Conservation (phyloP, 768 basidiomycete genomes). For the Calocybe indica region DNA sequence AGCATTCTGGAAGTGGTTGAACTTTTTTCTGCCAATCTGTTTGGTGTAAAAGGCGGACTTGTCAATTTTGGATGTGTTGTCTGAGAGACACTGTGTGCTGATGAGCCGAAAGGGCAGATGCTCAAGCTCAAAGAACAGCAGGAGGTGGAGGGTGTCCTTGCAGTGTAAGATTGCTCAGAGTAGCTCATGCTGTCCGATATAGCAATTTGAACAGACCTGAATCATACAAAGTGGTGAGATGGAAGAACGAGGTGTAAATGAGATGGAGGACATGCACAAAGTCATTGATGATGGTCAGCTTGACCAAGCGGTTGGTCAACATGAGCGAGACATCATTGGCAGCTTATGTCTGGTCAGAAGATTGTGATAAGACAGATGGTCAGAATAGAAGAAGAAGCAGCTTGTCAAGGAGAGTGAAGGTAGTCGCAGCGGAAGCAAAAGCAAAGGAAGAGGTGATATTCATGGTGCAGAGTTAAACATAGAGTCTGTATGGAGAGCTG, state of each 20-base stretch:
- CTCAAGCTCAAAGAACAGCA: constrained; percentile 44
- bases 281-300: constrained; percentile 43
- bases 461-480: constrained; percentile 17
- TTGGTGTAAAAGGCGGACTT: constrained; percentile 35
- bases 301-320: constrained; percentile 39
- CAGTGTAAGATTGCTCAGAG: constrained; percentile 41
- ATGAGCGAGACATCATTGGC: neutral
- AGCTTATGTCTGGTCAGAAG: constrained; percentile 4
- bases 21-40: constrained; percentile 49
- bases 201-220: constrained; percentile 49
- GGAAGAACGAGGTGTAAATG: constrained; percentile 1
- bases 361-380: constrained; percentile 1
- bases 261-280: constrained; percentile 24
- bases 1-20: constrained; percentile 30
- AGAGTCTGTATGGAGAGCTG: constrained; percentile 14
- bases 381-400: constrained; percentile 6
- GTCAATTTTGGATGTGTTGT: constrained; percentile 30
- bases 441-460: constrained; percentile 8
- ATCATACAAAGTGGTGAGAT: constrained; percentile 3
- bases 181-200: constrained; percentile 46
- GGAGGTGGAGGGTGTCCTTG: constrained; percentile 41
- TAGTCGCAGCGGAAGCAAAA: constrained; percentile 6
- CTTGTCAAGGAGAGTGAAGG: constrained; percentile 1
- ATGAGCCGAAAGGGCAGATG: constrained; percentile 49
- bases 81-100: constrained; percentile 27